Percentiles rank a stretch among this genome's conserved stretches.
These are phyloP conservation scores for Fusarium torulosum DNA, from an alignment of 2,329 filamentous ascomycete species.

Conservation along the genomic window DNA sequence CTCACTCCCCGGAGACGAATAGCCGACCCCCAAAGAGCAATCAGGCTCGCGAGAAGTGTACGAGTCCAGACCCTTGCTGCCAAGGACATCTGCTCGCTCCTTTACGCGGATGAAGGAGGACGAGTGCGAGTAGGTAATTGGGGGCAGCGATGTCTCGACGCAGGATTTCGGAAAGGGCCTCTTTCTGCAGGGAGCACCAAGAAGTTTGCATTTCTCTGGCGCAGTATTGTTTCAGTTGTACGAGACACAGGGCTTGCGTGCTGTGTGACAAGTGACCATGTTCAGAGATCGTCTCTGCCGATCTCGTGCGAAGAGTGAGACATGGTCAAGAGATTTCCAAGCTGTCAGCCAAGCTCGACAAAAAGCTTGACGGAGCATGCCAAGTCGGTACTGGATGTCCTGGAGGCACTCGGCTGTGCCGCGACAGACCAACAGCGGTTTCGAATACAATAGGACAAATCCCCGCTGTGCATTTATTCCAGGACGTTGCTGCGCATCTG, in stretches of 20 bases:
- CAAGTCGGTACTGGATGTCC: slow-evolving; percentile 35
- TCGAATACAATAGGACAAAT: slow-evolving; percentile 23
- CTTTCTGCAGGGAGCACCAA: slow-evolving; percentile 8
- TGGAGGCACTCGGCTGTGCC: slow-evolving; percentile 12
- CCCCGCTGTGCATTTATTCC: slow-evolving; percentile 17
- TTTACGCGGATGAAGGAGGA: background rate
- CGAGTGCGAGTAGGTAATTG: too few relatives aligned
- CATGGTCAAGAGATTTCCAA: slow-evolving; percentile 25
- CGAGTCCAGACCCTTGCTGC: slow-evolving; percentile 28
- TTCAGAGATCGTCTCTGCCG: slow-evolving; percentile 10
- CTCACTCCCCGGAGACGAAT: slow-evolving; percentile 31
- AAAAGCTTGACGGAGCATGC: slow-evolving; percentile 25
- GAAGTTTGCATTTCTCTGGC: background rate
- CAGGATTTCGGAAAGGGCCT: slow-evolving; percentile 25
- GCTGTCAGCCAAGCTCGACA: slow-evolving; percentile 25
- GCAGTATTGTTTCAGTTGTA: slow-evolving; percentile 38
- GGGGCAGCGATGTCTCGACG: slow-evolving; percentile 20
- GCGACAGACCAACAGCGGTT: background rate
- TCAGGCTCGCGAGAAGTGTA: background rate
- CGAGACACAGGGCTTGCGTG: background rate
- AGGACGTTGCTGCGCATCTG: slow-evolving; percentile 8
- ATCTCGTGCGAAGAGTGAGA: slow-evolving; percentile 16
- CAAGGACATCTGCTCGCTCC: slow-evolving; percentile 1
- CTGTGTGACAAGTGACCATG: background rate
- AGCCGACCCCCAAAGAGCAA: slow-evolving; percentile 39